phyloP scores from a whole-genome alignment of 306 rosid genomes.

The Sphenostylis stenocarpa region DNA sequence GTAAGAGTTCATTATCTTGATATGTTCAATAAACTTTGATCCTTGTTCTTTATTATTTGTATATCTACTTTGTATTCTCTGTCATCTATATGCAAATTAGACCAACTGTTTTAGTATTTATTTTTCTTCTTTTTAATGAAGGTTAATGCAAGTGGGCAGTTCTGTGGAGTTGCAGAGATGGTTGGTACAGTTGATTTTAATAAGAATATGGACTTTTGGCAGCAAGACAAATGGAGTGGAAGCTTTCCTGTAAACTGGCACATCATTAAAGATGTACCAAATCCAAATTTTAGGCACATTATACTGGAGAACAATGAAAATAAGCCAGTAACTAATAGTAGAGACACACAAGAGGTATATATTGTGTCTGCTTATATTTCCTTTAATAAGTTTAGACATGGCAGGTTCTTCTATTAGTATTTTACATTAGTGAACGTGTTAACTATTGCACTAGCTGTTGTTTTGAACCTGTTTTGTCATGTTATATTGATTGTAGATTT shows the following conservation, averaged over 20 bases:
- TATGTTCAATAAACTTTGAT: background rate
- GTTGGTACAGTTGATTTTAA: conserved; percentile 72
- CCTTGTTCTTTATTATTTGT: background rate
- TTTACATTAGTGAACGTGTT: background rate
- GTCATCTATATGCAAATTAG: background rate
- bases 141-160: conserved; percentile 98
- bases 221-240: conserved; percentile 98
- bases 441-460: background rate
- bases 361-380: conserved; percentile 2
- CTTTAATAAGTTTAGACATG: background rate
- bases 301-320: conserved; percentile 88
- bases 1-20: conserved; percentile 47
- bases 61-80: background rate
- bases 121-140: conserved; percentile 26
- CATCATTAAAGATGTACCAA: conserved; percentile 80
- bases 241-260: conserved; percentile 97
- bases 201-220: conserved; percentile 97
- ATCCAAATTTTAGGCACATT: conserved; percentile 79
- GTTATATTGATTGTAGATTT: background rate
- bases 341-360: conserved; percentile 92
- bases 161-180: conserved; percentile 94
- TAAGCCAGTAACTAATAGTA: conserved; percentile 96
- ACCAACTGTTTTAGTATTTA: conserved; percentile 2
- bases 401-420: background rate
- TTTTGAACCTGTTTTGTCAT: conserved; percentile 1